These are phyloP conservation scores for Psilocybe tampanensis DNA, from an alignment of 768 basidiomycete species.

Conservation along the genomic window DNA sequence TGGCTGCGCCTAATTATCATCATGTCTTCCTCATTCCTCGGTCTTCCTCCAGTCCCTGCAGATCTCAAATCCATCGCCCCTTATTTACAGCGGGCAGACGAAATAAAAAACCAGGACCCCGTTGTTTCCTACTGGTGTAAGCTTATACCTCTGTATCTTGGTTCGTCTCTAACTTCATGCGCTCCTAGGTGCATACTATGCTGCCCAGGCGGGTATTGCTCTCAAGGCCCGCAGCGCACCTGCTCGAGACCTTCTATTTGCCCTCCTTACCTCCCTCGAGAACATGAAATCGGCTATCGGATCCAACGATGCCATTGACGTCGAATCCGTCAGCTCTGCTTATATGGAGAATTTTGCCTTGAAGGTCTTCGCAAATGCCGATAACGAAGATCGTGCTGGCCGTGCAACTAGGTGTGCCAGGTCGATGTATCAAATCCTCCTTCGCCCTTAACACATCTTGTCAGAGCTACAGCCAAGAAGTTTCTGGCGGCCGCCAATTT, in stretches of 20 bases:
- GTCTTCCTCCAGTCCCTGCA: conserved; percentile 59
- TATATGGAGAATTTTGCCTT: conserved; percentile 96
- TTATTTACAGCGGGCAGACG: conserved; percentile 88
- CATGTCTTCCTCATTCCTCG: conserved; percentile 39
- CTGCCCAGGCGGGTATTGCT: conserved; percentile 83
- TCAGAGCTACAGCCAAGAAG: conserved; percentile 87
- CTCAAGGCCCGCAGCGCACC: conserved; percentile 66
- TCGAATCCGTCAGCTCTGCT: conserved; percentile 80
- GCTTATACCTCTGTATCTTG: conserved; percentile 27
- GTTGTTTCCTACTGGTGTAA: conserved; percentile 95
- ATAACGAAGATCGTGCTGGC: conserved; percentile 87
- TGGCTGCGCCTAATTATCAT: conserved; percentile 11
- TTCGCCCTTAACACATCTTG: neutral
- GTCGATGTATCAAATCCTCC: neutral
- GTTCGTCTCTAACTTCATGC: conserved; percentile 1
- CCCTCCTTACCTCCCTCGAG: conserved; percentile 79
- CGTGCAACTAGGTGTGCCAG: conserved; percentile 66
- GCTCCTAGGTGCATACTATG: conserved; percentile 83
- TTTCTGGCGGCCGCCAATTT: conserved; percentile 96
- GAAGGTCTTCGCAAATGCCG: conserved; percentile 85
- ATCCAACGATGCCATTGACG: conserved; percentile 77
- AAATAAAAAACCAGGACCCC: conserved; percentile 80
- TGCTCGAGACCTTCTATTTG: conserved; percentile 70
- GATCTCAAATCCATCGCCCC: conserved; percentile 73
- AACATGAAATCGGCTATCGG: conserved; percentile 76